These are phyloP conservation scores for Phaeosphaeriaceae sp. DNA, from an alignment of 2,329 filamentous ascomycete species.

Conservation along the genomic window DNA sequence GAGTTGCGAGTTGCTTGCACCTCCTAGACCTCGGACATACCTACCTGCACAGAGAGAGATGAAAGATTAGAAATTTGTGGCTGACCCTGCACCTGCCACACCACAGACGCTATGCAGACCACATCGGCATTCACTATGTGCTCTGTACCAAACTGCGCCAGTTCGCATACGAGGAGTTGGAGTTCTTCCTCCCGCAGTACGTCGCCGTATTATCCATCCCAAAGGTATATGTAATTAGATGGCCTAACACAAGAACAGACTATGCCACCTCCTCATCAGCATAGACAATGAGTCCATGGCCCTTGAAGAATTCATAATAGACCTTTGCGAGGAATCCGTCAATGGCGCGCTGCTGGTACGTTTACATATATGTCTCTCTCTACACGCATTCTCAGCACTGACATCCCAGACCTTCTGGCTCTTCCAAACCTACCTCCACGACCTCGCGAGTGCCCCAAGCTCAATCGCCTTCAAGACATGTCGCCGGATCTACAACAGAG, in stretches of 20 bases:
- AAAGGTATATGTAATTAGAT: too few species aligned
- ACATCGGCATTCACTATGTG: constrained; percentile 89
- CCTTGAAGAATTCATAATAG: constrained; percentile 83
- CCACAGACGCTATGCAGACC: constrained; percentile 80
- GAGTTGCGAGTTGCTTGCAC: constrained; percentile 52
- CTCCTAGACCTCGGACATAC: too few species aligned
- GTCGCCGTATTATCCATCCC: constrained; percentile 22
- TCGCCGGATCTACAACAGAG: constrained; percentile 83
- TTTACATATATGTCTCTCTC: constrained; percentile 29
- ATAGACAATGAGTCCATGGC: constrained; percentile 93
- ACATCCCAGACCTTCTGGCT: constrained; percentile 80
- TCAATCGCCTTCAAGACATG: constrained; percentile 82
- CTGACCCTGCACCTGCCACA: constrained; percentile 13
- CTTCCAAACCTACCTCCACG: constrained; percentile 86
- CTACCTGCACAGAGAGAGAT: too few species aligned
- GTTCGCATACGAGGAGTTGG: constrained; percentile 89
- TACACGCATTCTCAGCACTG: constrained; percentile 31
- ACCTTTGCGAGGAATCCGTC: constrained; percentile 86
- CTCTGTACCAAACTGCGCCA: constrained; percentile 87
- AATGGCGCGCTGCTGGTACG: constrained; percentile 81
- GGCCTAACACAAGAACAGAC: constrained; percentile 39
- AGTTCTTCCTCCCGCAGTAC: constrained; percentile 81
- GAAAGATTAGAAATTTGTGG: too few species aligned
- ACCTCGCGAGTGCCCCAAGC: constrained; percentile 76
- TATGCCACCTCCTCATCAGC: constrained; percentile 87